phyloP scores from a whole-genome alignment of 495 filamentous ascomycete genomes.

The Bathelium albidoporum region DNA sequence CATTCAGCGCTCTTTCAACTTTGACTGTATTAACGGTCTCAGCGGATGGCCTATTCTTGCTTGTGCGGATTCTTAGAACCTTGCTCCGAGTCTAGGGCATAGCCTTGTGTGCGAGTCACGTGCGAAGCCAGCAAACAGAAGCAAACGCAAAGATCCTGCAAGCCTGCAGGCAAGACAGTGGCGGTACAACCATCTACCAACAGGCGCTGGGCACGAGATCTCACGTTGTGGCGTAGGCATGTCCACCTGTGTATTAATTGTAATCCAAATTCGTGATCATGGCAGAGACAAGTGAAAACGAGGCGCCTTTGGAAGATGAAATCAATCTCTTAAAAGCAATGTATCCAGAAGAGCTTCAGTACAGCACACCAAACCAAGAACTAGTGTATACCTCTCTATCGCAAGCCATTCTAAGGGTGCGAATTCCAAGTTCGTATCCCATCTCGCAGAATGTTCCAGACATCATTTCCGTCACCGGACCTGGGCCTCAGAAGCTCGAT shows the following conservation, averaged over 20 bases:
- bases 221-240: too few relatives aligned
- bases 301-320: slow-evolving; percentile 14
- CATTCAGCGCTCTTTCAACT: too few relatives aligned
- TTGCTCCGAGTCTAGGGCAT: too few relatives aligned
- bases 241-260: not conserved
- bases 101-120: too few relatives aligned
- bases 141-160: too few relatives aligned
- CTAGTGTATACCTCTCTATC: slow-evolving; percentile 20
- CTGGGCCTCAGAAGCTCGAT: slow-evolving; percentile 15
- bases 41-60: too few relatives aligned
- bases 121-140: too few relatives aligned
- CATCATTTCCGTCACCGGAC: slow-evolving; percentile 20
- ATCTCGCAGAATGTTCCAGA: slow-evolving; percentile 17
- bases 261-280: not conserved
- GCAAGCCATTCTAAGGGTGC: slow-evolving; percentile 17
- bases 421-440: slow-evolving; percentile 26
- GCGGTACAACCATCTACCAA: too few relatives aligned
- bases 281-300: not conserved
- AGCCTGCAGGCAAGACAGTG: too few relatives aligned
- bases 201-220: not conserved
- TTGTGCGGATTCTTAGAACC: too few relatives aligned
- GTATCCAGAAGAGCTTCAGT: slow-evolving; percentile 28
- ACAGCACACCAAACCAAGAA: slow-evolving; percentile 19
- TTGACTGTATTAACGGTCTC: too few relatives aligned
- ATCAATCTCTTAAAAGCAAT: slow-evolving; percentile 28